Percentiles rank a stretch among this genome's conserved stretches.
Evolutionary conservation across 345 rosid genomes (phyloP).

Genomic region (Cardamine chenopodiifolia): DNA sequence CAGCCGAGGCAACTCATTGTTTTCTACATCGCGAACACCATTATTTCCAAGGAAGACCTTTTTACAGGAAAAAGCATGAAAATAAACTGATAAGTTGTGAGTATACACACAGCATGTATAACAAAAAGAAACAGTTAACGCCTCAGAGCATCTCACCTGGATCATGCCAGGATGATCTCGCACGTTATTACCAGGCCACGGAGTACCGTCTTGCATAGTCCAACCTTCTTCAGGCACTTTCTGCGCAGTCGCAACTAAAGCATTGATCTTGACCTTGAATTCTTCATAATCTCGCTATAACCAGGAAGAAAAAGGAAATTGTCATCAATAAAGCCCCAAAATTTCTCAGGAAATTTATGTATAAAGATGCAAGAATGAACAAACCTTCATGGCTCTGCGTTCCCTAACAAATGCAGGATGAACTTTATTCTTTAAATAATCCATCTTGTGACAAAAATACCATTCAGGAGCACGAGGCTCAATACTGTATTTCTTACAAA

Average conservation of each 20-base stretch:
- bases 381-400: conserved; percentile 86
- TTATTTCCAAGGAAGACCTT: conserved; percentile 88
- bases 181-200: conserved; percentile 91
- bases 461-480: conserved; percentile 97
- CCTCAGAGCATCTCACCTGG: conserved; percentile 56
- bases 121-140: background rate
- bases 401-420: conserved; percentile 74
- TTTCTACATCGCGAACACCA: conserved; percentile 71
- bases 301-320: background rate
- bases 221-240: conserved; percentile 97
- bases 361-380: conserved; percentile 21
- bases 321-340: background rate
- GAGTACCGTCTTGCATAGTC: conserved; percentile 97
- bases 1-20: conserved; percentile 73
- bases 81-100: conserved; percentile 8
- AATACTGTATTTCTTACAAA: conserved; percentile 73
- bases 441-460: conserved; percentile 79
- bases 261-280: conserved; percentile 77
- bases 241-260: conserved; percentile 75
- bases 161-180: conserved; percentile 97
- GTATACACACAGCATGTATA: conserved; percentile 3
- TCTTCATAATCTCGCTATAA: conserved; percentile 86
- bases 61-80: background rate
- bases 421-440: conserved; percentile 74
- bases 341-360: background rate